These are phyloP conservation scores for Litchi chinensis DNA, from an alignment of 345 rosid genomes.

Conservation along the genomic window DNA sequence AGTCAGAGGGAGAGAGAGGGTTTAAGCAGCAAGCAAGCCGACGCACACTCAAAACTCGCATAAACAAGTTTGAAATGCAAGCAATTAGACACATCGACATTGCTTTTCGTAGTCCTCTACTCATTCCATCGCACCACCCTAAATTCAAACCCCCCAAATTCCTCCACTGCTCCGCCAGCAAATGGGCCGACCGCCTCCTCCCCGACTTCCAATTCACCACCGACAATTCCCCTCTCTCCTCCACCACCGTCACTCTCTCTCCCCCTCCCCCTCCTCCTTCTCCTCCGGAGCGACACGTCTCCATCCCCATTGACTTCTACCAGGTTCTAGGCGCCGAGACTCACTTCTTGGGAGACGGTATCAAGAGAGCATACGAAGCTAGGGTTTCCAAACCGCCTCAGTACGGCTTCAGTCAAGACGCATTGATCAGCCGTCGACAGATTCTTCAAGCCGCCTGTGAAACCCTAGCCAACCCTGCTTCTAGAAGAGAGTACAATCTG, in stretches of 20 bases:
- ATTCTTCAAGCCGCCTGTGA: conserved; percentile 96
- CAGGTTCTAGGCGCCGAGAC: conserved; percentile 84
- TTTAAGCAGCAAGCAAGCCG: conserved; percentile 10
- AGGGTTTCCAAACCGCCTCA: conserved; percentile 88
- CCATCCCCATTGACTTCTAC: conserved; percentile 78
- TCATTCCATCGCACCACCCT: conserved; percentile 29
- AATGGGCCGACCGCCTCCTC: conserved; percentile 98
- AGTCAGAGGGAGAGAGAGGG: conserved; percentile 9
- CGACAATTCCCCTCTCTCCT: conserved; percentile 39
- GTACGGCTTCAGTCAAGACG: conserved; percentile 79
- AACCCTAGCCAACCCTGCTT: conserved; percentile 60
- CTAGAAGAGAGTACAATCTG: conserved; percentile 76
- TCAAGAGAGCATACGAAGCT: conserved; percentile 77
- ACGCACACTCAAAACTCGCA: neutral
- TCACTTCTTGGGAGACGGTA: conserved; percentile 90
- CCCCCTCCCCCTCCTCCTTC: conserved; percentile 46
- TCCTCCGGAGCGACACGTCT: conserved; percentile 57
- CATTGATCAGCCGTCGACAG: conserved; percentile 75
- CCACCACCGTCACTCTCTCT: conserved; percentile 34
- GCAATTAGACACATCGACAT: conserved; percentile 48
- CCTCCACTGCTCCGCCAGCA: conserved; percentile 66
- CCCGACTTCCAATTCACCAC: conserved; percentile 78
- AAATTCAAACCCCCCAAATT: conserved; percentile 23
- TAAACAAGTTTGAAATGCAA: conserved; percentile 44
- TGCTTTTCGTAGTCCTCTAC: conserved; percentile 37